phyloP scores from a whole-genome alignment of 345 rosid species.

The Brassica rapa region DNA sequence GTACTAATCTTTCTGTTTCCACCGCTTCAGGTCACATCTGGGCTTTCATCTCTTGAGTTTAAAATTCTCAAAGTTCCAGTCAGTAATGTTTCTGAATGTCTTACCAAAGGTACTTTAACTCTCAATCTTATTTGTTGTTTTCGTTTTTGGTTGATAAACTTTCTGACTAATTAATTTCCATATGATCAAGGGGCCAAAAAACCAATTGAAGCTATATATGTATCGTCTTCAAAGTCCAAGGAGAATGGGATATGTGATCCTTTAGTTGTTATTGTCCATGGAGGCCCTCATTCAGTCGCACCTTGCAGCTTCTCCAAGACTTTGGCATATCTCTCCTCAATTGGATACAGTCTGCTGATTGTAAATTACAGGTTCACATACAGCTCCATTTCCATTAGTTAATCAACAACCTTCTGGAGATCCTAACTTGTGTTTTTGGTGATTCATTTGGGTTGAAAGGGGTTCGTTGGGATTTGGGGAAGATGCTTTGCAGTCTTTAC shows the following conservation, averaged over 20 bases:
- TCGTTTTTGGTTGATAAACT: not conserved
- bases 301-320: conserved; percentile 57
- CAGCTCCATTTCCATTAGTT: conserved; percentile 52
- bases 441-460: conserved; percentile 49
- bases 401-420: conserved; percentile 17
- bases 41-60: conserved; percentile 55
- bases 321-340: conserved; percentile 76
- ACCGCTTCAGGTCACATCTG: conserved; percentile 53
- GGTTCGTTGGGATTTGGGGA: conserved; percentile 95
- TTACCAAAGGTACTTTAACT: conserved; percentile 54
- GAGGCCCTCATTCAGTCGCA: conserved; percentile 81
- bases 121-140: not conserved
- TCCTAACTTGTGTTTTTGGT: conserved; percentile 16
- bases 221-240: conserved; percentile 59
- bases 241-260: conserved; percentile 58
- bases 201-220: conserved; percentile 79
- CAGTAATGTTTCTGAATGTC: conserved; percentile 54
- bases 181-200: conserved; percentile 60
- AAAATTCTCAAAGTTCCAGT: conserved; percentile 67
- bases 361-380: conserved; percentile 81
- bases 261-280: conserved; percentile 74
- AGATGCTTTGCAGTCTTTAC: conserved; percentile 97
- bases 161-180: not conserved
- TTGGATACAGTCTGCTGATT: conserved; percentile 75
- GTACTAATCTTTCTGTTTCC: conserved; percentile 14